Evolutionary conservation across 352 stramenopile genomes (phyloP).

Genomic region (Globisporangium apiculatum): DNA sequence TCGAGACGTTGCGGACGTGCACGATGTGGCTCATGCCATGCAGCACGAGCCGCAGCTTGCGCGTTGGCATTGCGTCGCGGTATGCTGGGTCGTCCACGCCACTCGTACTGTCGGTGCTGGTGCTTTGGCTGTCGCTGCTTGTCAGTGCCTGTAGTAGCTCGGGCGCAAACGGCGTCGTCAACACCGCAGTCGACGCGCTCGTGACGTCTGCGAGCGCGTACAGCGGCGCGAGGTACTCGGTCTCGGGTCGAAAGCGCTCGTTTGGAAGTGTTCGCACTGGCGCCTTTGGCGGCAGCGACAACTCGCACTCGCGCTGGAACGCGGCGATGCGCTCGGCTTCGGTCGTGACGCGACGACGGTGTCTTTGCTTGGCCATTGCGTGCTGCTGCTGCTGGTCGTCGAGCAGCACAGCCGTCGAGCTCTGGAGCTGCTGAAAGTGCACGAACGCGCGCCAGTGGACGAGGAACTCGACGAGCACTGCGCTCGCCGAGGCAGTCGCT

Average conservation of each 20-base stretch:
- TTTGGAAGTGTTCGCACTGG: not conserved
- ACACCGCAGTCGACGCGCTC: constrained; percentile 15
- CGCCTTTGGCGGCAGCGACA: not conserved
- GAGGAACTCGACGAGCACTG: constrained; percentile 25
- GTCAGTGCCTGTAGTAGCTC: constrained; percentile 17
- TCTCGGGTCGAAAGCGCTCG: constrained; percentile 34
- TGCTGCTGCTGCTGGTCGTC: constrained; percentile 11
- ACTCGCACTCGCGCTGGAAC: constrained; percentile 1
- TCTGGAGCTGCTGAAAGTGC: constrained; percentile 44
- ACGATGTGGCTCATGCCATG: constrained; percentile 31
- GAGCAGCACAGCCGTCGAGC: constrained; percentile 27
- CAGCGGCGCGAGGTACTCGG: constrained; percentile 42
- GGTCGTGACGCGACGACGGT: constrained; percentile 3
- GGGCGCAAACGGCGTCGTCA: constrained; percentile 23
- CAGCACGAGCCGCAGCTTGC: constrained; percentile 20
- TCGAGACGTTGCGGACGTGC: constrained; percentile 17
- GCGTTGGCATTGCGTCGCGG: not conserved
- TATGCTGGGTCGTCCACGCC: not conserved
- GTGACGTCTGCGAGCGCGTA: constrained; percentile 31
- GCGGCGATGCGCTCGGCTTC: constrained; percentile 8
- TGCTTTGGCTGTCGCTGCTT: too few species aligned
- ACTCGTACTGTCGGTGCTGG: not conserved
- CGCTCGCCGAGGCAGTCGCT: constrained; percentile 1
- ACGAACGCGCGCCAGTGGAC: constrained; percentile 45
- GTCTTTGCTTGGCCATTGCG: constrained; percentile 1